Conservation (phyloP, 768 basidiomycete genomes). For the Suillus occidentalis region DNA sequence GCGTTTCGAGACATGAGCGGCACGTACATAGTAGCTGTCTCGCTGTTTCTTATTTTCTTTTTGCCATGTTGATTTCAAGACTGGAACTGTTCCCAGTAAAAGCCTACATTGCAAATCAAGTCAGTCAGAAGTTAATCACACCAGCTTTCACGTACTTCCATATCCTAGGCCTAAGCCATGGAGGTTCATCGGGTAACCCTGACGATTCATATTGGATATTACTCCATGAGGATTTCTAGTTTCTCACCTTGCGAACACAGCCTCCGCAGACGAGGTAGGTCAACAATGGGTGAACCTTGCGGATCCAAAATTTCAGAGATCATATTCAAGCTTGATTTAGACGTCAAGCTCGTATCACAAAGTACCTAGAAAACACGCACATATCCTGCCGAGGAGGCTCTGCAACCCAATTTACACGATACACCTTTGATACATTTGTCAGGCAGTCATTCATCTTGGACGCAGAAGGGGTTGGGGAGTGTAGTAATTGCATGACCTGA, state of each 20-base stretch:
- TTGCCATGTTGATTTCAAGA: constrained; percentile 58
- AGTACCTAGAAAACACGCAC: constrained; percentile 38
- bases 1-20: background rate
- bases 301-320: constrained; percentile 65
- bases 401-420: constrained; percentile 60
- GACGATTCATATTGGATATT: background rate
- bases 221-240: background rate
- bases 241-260: constrained; percentile 61
- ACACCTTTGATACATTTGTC: constrained; percentile 49
- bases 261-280: constrained; percentile 53
- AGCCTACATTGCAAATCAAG: constrained; percentile 39
- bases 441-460: constrained; percentile 57
- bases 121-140: constrained; percentile 9
- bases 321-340: constrained; percentile 31
- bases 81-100: constrained; percentile 61
- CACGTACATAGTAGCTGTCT: constrained; percentile 70
- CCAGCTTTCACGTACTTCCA: constrained; percentile 60
- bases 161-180: constrained; percentile 72
- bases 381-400: constrained; percentile 61
- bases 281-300: constrained; percentile 47
- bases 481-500: constrained; percentile 53
- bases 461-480: constrained; percentile 55
- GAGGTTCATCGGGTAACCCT: constrained; percentile 76
- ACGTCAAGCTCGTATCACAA: constrained; percentile 8
- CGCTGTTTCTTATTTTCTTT: constrained; percentile 58